phyloP scores from a whole-genome alignment of 306 rosid species.

The Rosa persica region DNA sequence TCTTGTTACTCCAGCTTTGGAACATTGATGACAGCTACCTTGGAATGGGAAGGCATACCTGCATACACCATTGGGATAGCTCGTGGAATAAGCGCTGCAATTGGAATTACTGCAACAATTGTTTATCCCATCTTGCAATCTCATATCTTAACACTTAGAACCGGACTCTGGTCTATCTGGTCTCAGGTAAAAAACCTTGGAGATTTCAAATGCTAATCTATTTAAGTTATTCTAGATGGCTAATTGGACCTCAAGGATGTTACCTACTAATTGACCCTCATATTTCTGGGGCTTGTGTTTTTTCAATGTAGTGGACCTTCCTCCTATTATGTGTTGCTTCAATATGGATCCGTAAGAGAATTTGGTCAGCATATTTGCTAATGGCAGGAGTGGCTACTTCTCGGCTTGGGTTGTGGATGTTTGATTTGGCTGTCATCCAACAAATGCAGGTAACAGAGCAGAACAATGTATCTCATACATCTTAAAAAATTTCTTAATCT shows the following conservation, averaged over 20 bases:
- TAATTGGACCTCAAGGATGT: not conserved
- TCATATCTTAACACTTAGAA: constrained; percentile 60
- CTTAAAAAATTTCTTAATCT: constrained; percentile 2
- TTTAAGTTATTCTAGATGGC: not conserved
- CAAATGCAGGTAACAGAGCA: constrained; percentile 70
- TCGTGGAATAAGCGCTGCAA: constrained; percentile 64
- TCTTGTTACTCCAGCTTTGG: constrained; percentile 61
- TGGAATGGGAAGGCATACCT: constrained; percentile 88
- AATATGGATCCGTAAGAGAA: constrained; percentile 47
- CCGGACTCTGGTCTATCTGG: constrained; percentile 89
- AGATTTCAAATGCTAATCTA: not conserved
- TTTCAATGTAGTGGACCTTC: constrained; percentile 62
- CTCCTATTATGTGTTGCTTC: constrained; percentile 67
- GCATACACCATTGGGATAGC: constrained; percentile 70
- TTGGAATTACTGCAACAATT: constrained; percentile 76
- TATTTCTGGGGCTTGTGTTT: not conserved
- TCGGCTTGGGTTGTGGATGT: constrained; percentile 92
- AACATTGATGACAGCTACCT: constrained; percentile 85
- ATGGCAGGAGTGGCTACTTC: constrained; percentile 84
- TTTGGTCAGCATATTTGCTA: constrained; percentile 53
- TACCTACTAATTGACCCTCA: not conserved
- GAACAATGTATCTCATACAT: not conserved
- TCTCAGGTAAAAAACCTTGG: constrained; percentile 57
- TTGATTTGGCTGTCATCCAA: constrained; percentile 82
- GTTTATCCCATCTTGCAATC: constrained; percentile 60